phyloP scores from a whole-genome alignment of 257 asterid genomes.

The Nicotiana otophora region DNA sequence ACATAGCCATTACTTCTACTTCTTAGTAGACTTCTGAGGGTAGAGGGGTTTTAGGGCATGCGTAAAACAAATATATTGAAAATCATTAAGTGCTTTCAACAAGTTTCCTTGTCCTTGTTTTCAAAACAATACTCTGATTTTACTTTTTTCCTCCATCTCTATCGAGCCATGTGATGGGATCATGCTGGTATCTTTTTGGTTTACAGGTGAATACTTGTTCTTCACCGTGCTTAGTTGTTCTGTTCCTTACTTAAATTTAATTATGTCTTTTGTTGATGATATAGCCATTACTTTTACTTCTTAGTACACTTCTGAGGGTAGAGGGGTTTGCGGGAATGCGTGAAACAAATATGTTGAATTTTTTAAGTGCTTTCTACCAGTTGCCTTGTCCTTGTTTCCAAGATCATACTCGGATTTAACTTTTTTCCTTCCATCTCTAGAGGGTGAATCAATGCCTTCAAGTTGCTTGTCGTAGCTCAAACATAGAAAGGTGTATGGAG shows the following conservation, averaged over 20 bases:
- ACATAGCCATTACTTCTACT: not conserved
- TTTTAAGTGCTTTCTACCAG: constrained; percentile 2
- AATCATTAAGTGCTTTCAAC: constrained; percentile 1
- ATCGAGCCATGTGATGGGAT: constrained; percentile 82
- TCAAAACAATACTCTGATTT: not conserved
- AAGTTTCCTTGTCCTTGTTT: constrained; percentile 1
- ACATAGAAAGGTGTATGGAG: constrained; percentile 26
- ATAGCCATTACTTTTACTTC: not conserved
- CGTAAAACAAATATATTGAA: not conserved
- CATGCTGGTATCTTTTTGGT: constrained; percentile 88
- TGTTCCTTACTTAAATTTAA: not conserved
- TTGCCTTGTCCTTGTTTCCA: constrained; percentile 5
- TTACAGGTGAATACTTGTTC: constrained; percentile 48
- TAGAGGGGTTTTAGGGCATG: not conserved
- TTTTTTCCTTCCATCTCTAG: constrained; percentile 26
- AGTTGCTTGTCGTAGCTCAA: constrained; percentile 49
- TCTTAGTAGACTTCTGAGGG: not conserved
- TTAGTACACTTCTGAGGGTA: not conserved
- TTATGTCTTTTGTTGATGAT: not conserved
- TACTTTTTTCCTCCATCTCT: not conserved
- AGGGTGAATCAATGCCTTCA: constrained; percentile 85
- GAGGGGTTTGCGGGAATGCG: not conserved
- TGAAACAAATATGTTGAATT: not conserved
- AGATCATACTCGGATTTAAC: not conserved
- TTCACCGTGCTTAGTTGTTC: not conserved